A percentile compares a stretch with the other conserved stretches of the same genome.
phyloP scores from a whole-genome alignment of 169 alveolate genomes.

The Eimeria maxima region DNA sequence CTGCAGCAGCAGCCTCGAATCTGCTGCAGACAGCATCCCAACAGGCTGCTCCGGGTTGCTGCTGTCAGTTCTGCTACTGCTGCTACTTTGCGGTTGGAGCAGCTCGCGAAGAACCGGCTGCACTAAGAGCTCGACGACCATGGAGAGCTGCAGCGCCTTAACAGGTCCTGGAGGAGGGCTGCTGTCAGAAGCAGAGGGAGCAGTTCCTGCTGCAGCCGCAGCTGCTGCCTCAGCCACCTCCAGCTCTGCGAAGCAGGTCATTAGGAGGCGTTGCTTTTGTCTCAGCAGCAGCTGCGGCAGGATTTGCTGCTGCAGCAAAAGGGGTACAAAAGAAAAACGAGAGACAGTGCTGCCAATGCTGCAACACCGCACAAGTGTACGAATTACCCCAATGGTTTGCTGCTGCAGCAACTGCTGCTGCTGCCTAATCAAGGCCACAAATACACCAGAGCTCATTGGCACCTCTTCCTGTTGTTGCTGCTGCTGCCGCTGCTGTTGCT shows the following conservation, averaged over 20 bases:
- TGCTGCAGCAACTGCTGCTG: slow-evolving; percentile 68
- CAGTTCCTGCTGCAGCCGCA: slow-evolving; percentile 39
- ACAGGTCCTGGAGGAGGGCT: not conserved
- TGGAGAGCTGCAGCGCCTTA: slow-evolving; percentile 35
- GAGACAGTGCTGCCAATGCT: slow-evolving; percentile 50
- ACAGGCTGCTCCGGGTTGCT: slow-evolving; percentile 22
- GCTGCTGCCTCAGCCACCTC: slow-evolving; percentile 45
- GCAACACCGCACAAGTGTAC: slow-evolving; percentile 49
- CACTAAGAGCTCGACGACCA: slow-evolving; percentile 22
- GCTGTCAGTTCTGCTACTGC: slow-evolving; percentile 7
- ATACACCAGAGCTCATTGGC: slow-evolving; percentile 1
- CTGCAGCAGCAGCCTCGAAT: slow-evolving; percentile 37
- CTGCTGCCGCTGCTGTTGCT: slow-evolving; percentile 39
- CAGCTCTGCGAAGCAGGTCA: slow-evolving; percentile 62
- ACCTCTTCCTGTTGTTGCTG: not conserved
- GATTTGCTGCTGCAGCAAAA: slow-evolving; percentile 38
- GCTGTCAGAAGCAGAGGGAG: not conserved
- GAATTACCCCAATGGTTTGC: slow-evolving; percentile 7
- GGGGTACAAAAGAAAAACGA: slow-evolving; percentile 16
- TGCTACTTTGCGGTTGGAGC: slow-evolving; percentile 23
- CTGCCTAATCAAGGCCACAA: slow-evolving; percentile 24
- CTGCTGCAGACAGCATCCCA: slow-evolving; percentile 47
- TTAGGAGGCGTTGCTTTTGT: slow-evolving; percentile 61
- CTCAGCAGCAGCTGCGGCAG: slow-evolving; percentile 74
- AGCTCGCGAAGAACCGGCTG: slow-evolving; percentile 60